Base-by-base conservation (phyloP, 2,329 filamentous ascomycete species). In the Penicillium hordei region DNA sequence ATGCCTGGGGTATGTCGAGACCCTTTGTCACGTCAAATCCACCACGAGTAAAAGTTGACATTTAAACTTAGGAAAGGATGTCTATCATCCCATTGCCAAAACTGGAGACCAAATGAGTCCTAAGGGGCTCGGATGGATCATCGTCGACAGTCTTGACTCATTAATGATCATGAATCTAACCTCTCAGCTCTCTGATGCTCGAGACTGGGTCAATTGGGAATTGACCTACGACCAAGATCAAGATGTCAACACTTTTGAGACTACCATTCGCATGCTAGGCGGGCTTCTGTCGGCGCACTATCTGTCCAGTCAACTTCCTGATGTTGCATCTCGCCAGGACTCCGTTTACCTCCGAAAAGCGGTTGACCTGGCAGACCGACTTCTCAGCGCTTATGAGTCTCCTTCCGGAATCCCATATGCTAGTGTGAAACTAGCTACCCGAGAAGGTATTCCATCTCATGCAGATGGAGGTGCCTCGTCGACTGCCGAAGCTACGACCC, bases 401-500 rank as follows among this genome's bases (percentile, higher is more conserved):
- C 36, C 36, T 38, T 38, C 36, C 8, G 36, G 36, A 38, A 38
- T 38, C 19, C 36, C 36, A n/a, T 38, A 38, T 38, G 36, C 36
- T 38, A 38, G 36, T 38, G 36, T 38, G 17, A n/a, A 38, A 19
- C 36, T 38, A n/a, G 17, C 36, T 4, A 38, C 17, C 7, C 36
- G 36, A 38, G 36, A 38, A 38, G 36, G 36, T 6, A 38, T 38
- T 38, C 36, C 17, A 10, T 38, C 36, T 38, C 36, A 38, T 38
- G 36, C 36, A 38, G 36, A 38, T 38, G 36, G 36, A 3, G 36
- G 36, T 38, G 36, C 36, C 36, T 38, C 36, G 36, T 38, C 36
- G 17, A 38, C 36, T 19, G 93, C 93, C 7, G 93, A 97, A 78
- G 89, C 92, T 0, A 90, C 91, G 3, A 94, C 89, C 17, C 75